Evolutionary conservation across 306 rosid species (phyloP).

Genomic region (Inga oerstediana): DNA sequence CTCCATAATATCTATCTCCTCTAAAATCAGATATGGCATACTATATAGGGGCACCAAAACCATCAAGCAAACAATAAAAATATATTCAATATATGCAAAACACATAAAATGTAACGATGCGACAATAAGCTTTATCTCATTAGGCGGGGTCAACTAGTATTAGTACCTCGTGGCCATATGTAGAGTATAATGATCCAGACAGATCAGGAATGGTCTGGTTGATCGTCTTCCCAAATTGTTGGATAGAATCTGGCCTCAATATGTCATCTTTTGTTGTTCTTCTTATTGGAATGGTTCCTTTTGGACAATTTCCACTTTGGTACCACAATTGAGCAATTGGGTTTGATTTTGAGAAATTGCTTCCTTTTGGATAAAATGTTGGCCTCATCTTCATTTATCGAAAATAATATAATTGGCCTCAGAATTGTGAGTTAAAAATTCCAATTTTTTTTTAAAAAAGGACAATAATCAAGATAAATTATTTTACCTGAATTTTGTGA

Average conservation of each 20-base stretch:
- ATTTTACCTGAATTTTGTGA: no score
- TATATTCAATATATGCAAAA: not conserved
- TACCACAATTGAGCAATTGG: slow-evolving; percentile 31
- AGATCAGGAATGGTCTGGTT: slow-evolving; percentile 31
- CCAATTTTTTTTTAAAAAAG: no score
- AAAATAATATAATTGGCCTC: not conserved
- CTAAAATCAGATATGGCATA: not conserved
- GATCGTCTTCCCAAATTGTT: slow-evolving; percentile 25
- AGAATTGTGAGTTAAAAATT: no score
- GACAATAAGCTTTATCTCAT: no score
- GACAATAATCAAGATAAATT: no score
- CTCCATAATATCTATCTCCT: not conserved
- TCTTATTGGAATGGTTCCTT: slow-evolving; percentile 54
- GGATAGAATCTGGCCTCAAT: slow-evolving; percentile 47
- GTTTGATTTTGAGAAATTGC: not conserved
- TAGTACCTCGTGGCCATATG: slow-evolving; percentile 55
- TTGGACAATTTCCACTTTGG: slow-evolving; percentile 32
- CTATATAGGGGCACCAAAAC: not conserved
- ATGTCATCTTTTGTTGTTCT: slow-evolving; percentile 49
- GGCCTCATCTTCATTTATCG: not conserved
- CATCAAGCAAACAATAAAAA: not conserved
- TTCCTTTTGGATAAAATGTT: not conserved
- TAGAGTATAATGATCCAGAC: slow-evolving; percentile 33
- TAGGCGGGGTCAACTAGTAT: not conserved
- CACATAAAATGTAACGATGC: not conserved